Evolutionary conservation across 441 rosid species (phyloP).

Genomic region (Eruca vesicaria): DNA sequence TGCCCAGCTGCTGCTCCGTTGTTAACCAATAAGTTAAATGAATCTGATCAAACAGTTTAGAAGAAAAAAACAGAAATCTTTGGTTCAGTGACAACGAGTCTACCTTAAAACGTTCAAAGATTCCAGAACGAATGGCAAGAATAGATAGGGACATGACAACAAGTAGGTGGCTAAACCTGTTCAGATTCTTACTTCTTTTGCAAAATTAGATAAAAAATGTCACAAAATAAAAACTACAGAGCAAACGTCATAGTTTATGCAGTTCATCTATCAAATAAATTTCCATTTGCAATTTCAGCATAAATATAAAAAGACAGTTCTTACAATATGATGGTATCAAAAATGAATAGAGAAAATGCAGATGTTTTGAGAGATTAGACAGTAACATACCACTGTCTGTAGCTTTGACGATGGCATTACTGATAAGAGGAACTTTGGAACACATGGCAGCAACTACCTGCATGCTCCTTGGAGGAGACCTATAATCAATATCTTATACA

Average conservation of each 20-base stretch:
- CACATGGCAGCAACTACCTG: slow-evolving; percentile 97
- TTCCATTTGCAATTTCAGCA: neutral
- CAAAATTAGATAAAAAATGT: neutral
- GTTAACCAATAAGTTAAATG: slow-evolving; percentile 89
- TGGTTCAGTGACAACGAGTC: neutral
- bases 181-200: neutral
- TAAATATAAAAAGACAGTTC: neutral
- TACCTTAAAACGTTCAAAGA: neutral
- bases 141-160: neutral
- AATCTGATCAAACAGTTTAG: slow-evolving; percentile 53
- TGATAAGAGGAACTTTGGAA: slow-evolving; percentile 82
- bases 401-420: slow-evolving; percentile 83
- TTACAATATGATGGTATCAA: neutral
- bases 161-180: neutral
- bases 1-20: slow-evolving; percentile 97
- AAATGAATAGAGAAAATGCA: neutral
- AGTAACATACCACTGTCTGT: slow-evolving; percentile 62
- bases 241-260: neutral
- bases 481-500: slow-evolving; percentile 18
- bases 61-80: neutral
- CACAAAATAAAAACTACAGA: neutral
- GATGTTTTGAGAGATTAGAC: neutral
- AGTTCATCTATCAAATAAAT: neutral
- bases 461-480: slow-evolving; percentile 36
- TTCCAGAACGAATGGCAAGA: neutral